phyloP scores from a whole-genome alignment of 2,329 filamentous ascomycete species.

The Microsporum canis region DNA sequence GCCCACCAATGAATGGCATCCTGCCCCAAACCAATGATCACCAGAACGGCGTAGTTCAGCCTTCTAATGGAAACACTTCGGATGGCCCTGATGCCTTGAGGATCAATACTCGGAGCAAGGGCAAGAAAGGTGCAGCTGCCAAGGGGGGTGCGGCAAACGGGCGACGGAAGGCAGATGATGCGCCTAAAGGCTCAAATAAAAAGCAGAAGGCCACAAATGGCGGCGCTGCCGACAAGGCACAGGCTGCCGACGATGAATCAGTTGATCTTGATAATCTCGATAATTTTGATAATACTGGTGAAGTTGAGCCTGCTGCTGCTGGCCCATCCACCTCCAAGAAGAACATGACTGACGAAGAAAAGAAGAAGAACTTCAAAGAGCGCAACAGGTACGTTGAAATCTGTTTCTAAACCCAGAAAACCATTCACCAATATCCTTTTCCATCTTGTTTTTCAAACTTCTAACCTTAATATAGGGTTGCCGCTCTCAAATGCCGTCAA shows the following conservation, averaged over 20 bases:
- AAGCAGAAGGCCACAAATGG: slow-evolving; percentile 54
- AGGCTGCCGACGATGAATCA: slow-evolving; percentile 34
- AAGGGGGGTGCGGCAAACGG: slow-evolving; percentile 45
- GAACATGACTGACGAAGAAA: slow-evolving; percentile 98
- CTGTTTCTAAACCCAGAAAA: not conserved
- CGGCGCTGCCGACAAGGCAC: slow-evolving; percentile 36
- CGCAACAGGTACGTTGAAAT: slow-evolving; percentile 67
- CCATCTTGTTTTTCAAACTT: slow-evolving; percentile 15
- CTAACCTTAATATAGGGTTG: slow-evolving; percentile 52
- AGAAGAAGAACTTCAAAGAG: slow-evolving; percentile 94
- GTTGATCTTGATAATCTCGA: slow-evolving; percentile 39
- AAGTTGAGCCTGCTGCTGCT: slow-evolving; percentile 44
- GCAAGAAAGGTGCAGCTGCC: slow-evolving; percentile 51
- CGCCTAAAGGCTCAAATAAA: slow-evolving; percentile 59
- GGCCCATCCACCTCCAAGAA: slow-evolving; percentile 36
- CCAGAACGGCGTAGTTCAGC: slow-evolving; percentile 41
- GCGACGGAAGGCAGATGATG: slow-evolving; percentile 68
- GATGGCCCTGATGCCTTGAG: slow-evolving; percentile 57
- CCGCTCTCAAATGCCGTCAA: slow-evolving; percentile 91
- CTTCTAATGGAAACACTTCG: slow-evolving; percentile 57
- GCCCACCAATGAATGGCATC: slow-evolving; percentile 20
- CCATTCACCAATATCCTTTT: slow-evolving; percentile 15
- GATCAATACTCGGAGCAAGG: slow-evolving; percentile 53
- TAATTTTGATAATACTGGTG: not conserved
- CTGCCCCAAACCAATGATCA: not conserved